phyloP scores from a whole-genome alignment of 2,329 filamentous ascomycete genomes.

The Nothophaeocryptopus gaeumannii region DNA sequence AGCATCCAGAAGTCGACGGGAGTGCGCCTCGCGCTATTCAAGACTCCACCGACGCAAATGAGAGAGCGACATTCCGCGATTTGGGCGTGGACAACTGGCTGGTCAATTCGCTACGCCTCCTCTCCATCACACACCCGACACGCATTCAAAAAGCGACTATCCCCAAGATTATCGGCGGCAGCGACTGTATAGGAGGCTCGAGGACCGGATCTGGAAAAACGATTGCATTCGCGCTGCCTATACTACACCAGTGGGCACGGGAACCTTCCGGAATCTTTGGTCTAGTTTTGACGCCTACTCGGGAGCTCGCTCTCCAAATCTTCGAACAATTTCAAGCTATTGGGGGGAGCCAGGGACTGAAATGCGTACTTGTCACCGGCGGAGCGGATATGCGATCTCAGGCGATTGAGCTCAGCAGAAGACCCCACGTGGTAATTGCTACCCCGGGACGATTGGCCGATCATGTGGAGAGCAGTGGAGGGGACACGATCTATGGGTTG shows the following conservation, averaged over 20 bases:
- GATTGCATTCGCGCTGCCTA: slow-evolving; percentile 89
- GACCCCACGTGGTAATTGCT: slow-evolving; percentile 89
- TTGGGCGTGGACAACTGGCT: slow-evolving; percentile 63
- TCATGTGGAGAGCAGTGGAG: slow-evolving; percentile 85
- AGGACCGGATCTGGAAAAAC: slow-evolving; percentile 97
- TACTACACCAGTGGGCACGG: slow-evolving; percentile 87
- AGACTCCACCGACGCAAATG: slow-evolving; percentile 27
- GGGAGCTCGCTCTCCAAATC: slow-evolving; percentile 91
- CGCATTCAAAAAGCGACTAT: slow-evolving; percentile 92
- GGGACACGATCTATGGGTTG: slow-evolving; percentile 83
- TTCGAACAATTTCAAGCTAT: slow-evolving; percentile 95
- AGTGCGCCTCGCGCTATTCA: slow-evolving; percentile 23
- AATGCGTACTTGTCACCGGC: slow-evolving; percentile 84
- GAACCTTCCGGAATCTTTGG: slow-evolving; percentile 91
- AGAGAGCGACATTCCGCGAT: slow-evolving; percentile 31
- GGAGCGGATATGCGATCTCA: slow-evolving; percentile 90
- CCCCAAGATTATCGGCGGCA: slow-evolving; percentile 83
- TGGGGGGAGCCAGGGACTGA: slow-evolving; percentile 80
- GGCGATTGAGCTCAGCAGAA: slow-evolving; percentile 74
- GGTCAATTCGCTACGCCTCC: slow-evolving; percentile 68
- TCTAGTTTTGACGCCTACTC: slow-evolving; percentile 82
- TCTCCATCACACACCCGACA: slow-evolving; percentile 85
- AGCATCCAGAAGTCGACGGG: too few relatives aligned
- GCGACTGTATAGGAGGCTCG: slow-evolving; percentile 92
- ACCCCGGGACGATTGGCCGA: slow-evolving; percentile 91